Percentiles rank a stretch among this genome's conserved stretches.
Conservation (phyloP, 768 basidiomycete genomes). For the Leucogyrophana mollusca region DNA sequence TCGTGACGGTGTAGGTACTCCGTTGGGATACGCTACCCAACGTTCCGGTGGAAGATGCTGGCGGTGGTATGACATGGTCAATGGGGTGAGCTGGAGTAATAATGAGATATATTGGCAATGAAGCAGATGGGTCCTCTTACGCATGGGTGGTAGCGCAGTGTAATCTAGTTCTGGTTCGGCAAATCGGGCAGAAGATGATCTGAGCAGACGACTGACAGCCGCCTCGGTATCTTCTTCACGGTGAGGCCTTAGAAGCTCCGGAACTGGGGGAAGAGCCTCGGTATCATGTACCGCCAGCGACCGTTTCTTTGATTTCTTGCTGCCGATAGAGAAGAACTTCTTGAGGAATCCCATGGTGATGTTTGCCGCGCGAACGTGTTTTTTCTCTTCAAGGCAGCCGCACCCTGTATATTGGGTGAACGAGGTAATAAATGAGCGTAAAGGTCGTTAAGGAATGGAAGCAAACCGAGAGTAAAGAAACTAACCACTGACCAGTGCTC, state of each 20-base stretch:
- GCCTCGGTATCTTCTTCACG: constrained; percentile 45
- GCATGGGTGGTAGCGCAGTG: constrained; percentile 61
- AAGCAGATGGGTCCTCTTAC: constrained; percentile 43
- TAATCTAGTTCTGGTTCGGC: constrained; percentile 57
- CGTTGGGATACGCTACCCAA: constrained; percentile 51
- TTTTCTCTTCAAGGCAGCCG: no score
- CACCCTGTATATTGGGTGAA: constrained; percentile 20
- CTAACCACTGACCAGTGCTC: no score
- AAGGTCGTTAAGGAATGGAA: constrained; percentile 12
- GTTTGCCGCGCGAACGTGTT: no score
- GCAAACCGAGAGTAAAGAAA: no score
- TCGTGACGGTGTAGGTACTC: constrained; percentile 72
- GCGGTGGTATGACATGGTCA: constrained; percentile 49
- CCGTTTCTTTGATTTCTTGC: constrained; percentile 57
- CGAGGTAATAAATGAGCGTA: constrained; percentile 24
- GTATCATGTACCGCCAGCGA: constrained; percentile 22
- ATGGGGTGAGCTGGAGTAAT: constrained; percentile 61
- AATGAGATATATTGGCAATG: constrained; percentile 7
- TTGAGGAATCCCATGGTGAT: constrained; percentile 65
- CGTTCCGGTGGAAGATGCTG: constrained; percentile 51
- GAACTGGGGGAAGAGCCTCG: constrained; percentile 26
- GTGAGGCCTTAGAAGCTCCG: constrained; percentile 11
- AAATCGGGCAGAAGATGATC: constrained; percentile 72
- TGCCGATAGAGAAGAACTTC: constrained; percentile 66
- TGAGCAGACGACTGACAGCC: constrained; percentile 50